Conservation (phyloP, 192 early-diverging fungal genomes). For the Podila epigama region DNA sequence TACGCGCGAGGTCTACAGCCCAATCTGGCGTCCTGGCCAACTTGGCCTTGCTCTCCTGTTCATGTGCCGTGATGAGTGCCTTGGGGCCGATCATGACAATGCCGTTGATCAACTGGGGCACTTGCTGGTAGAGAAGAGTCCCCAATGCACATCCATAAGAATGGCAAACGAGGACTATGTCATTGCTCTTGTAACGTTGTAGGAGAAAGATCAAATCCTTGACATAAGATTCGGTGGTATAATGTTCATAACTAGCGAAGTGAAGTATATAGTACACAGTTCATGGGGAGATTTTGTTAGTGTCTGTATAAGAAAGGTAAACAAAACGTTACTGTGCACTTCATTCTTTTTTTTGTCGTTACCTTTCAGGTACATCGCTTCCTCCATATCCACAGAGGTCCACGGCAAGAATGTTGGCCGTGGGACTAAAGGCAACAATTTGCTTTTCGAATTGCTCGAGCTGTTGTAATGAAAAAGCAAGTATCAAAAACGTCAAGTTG, state of each 20-base stretch:
- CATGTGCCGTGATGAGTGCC: constrained; percentile 45
- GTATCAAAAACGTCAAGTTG: not conserved
- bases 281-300: not conserved
- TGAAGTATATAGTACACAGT: not conserved
- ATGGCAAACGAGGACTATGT: constrained; percentile 61
- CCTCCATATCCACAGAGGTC: constrained; percentile 63
- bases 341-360: too few species aligned
- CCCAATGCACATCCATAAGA: constrained; percentile 65
- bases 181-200: constrained; percentile 53
- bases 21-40: constrained; percentile 55
- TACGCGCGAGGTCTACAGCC: constrained; percentile 51
- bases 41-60: constrained; percentile 25
- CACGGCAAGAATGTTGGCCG: constrained; percentile 60
- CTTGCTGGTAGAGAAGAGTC: constrained; percentile 42
- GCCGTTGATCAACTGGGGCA: constrained; percentile 45
- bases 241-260: constrained; percentile 52
- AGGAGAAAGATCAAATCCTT: constrained; percentile 53
- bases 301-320: not conserved
- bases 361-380: constrained; percentile 60
- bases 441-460: constrained; percentile 62
- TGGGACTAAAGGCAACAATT: constrained; percentile 60
- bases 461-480: constrained; percentile 25
- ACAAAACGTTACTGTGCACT: not conserved
- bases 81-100: constrained; percentile 63
- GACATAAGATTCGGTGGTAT: constrained; percentile 55